A percentile compares a stretch with the other conserved stretches of the same genome.
Evolutionary conservation across 2,329 filamentous ascomycete species (phyloP).

Genomic region (Fusarium xyrophilum): DNA sequence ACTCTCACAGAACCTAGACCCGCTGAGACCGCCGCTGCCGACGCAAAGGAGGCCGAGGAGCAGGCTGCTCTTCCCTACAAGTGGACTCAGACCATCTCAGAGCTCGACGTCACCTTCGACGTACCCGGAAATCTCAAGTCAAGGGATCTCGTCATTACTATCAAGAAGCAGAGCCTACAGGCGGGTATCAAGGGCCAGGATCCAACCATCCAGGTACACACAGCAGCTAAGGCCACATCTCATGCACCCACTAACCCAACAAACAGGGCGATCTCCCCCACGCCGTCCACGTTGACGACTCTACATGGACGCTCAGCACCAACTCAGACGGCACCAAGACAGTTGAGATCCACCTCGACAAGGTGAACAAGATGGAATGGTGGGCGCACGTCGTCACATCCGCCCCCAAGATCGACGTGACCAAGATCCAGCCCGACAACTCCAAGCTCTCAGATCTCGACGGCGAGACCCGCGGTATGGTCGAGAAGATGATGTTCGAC

Average conservation of each 20-base stretch:
- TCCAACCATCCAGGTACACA: slow-evolving; percentile 77
- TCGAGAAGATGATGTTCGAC: slow-evolving; percentile 99
- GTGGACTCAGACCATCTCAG: slow-evolving; percentile 92
- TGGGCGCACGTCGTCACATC: slow-evolving; percentile 90
- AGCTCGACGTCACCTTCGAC: slow-evolving; percentile 79
- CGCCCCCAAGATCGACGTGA: slow-evolving; percentile 91
- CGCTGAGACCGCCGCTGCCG: slow-evolving; percentile 64
- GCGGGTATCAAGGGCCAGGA: slow-evolving; percentile 89
- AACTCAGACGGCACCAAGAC: slow-evolving; percentile 71
- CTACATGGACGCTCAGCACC: slow-evolving; percentile 88
- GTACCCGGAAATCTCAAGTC: slow-evolving; percentile 86
- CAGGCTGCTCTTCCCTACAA: slow-evolving; percentile 94
- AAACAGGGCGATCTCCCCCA: slow-evolving; percentile 83
- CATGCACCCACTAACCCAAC: not conserved
- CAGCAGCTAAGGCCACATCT: not conserved
- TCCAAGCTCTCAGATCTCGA: slow-evolving; percentile 92
- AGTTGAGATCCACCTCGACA: slow-evolving; percentile 88
- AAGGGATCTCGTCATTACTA: slow-evolving; percentile 79
- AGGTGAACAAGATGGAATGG: slow-evolving; percentile 97
- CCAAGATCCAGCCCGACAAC: slow-evolving; percentile 92
- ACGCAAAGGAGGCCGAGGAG: slow-evolving; percentile 80
- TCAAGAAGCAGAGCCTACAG: slow-evolving; percentile 79
- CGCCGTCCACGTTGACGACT: slow-evolving; percentile 81
- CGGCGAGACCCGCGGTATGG: slow-evolving; percentile 93
- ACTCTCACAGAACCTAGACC: slow-evolving; percentile 56